Percentiles rank a stretch among this genome's conserved stretches.
Conservation (phyloP, 495 filamentous ascomycete species). For the Immersiella caudata region DNA sequence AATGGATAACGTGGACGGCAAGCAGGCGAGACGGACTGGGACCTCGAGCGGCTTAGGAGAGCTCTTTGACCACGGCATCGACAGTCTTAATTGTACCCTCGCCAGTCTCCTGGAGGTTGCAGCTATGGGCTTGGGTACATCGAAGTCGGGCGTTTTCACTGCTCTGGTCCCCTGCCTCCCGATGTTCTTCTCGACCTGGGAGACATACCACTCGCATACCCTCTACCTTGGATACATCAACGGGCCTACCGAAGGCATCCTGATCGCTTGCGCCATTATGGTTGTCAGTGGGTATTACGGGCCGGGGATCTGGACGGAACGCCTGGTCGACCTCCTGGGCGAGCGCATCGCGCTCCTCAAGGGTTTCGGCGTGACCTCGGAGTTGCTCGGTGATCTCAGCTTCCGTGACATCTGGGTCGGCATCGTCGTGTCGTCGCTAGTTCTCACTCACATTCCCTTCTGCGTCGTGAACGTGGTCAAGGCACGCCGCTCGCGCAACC, state of each 20-base stretch:
- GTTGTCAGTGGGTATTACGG: conserved; percentile 82
- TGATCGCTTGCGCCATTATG: conserved; percentile 87
- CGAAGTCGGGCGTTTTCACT: conserved; percentile 83
- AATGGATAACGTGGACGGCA: conserved; percentile 97
- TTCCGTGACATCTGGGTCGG: conserved; percentile 87
- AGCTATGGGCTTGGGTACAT: conserved; percentile 85
- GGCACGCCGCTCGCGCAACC: conserved; percentile 69
- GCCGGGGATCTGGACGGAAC: conserved; percentile 81
- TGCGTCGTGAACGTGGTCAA: conserved; percentile 79
- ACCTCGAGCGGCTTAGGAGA: conserved; percentile 94
- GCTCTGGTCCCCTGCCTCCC: conserved; percentile 87
- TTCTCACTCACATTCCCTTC: conserved; percentile 79
- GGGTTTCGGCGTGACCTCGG: conserved; percentile 46
- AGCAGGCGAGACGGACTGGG: conserved; percentile 92
- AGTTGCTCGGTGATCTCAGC: conserved; percentile 65
- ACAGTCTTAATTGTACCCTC: conserved; percentile 94
- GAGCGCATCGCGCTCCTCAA: conserved; percentile 41
- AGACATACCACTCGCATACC: conserved; percentile 98
- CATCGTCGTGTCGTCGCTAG: conserved; percentile 69
- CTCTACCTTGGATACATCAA: conserved; percentile 97
- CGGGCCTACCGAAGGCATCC: conserved; percentile 92
- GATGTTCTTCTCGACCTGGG: conserved; percentile 99
- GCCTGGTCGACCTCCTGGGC: conserved; percentile 66
- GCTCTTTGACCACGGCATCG: conserved; percentile 98
- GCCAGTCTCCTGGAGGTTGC: conserved; percentile 86